These are phyloP conservation scores for Hyphodiscus sp. DNA, from an alignment of 2,329 filamentous ascomycete species.

Conservation along the genomic window DNA sequence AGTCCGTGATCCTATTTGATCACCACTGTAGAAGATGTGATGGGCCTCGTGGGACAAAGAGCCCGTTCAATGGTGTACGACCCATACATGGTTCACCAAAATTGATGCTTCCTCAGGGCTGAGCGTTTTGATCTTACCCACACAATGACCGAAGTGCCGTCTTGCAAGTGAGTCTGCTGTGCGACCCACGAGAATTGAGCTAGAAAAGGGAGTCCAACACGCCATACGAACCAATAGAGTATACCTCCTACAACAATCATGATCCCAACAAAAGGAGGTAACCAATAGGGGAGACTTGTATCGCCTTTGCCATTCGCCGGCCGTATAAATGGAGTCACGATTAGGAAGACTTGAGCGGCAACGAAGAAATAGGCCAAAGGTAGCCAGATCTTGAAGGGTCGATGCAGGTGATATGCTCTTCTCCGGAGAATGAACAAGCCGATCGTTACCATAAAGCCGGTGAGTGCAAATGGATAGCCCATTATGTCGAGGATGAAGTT, in stretches of 20 bases:
- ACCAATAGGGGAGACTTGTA: conserved; percentile 47
- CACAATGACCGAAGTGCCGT: too few relatives aligned
- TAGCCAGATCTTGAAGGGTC: conserved; percentile 47
- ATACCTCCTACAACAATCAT: conserved; percentile 46
- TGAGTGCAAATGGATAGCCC: conserved; percentile 55
- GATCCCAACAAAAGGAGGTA: conserved; percentile 52
- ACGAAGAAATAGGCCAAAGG: conserved; percentile 53
- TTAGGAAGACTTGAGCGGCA: conserved; percentile 54
- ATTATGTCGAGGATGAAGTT: conserved; percentile 59
- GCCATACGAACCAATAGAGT: conserved; percentile 52
- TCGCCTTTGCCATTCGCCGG: conserved; percentile 47
- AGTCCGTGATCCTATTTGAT: too few relatives aligned
- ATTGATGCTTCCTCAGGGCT: too few relatives aligned
- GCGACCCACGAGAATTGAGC: too few relatives aligned
- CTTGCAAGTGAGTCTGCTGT: too few relatives aligned
- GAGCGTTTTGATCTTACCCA: too few relatives aligned
- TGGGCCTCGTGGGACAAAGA: too few relatives aligned
- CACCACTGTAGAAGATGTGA: too few relatives aligned
- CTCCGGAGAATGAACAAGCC: conserved; percentile 43
- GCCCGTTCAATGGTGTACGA: too few relatives aligned
- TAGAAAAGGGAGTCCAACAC: conserved; percentile 38
- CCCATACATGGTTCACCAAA: too few relatives aligned
- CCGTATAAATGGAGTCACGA: conserved; percentile 52
- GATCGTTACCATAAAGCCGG: conserved; percentile 48
- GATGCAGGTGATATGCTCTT: conserved; percentile 44